These are phyloP conservation scores for Chaetomium globosum DNA, from an alignment of 2,329 filamentous ascomycete genomes.

Conservation along the genomic window DNA sequence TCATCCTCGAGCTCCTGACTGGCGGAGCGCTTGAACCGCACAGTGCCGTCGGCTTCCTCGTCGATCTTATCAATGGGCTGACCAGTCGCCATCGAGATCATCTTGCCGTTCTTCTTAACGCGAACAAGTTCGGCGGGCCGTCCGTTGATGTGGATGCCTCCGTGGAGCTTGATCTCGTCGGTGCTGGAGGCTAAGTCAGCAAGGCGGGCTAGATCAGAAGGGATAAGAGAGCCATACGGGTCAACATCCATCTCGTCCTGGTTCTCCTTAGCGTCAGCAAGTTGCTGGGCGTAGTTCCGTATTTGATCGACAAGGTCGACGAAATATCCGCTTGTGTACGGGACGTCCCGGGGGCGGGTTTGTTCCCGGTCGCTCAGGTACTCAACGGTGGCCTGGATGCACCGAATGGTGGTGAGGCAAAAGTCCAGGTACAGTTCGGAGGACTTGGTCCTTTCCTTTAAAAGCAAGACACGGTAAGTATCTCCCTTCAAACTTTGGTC, in stretches of 20 bases:
- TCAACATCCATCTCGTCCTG: conserved; percentile 62
- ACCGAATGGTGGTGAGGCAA: conserved; percentile 86
- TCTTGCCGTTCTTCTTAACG: conserved; percentile 76
- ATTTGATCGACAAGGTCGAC: conserved; percentile 96
- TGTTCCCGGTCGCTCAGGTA: conserved; percentile 85
- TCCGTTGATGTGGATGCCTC: conserved; percentile 79
- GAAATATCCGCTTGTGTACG: conserved; percentile 95
- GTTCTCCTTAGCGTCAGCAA: conserved; percentile 71
- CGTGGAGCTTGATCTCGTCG: conserved; percentile 78
- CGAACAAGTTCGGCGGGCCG: conserved; percentile 82
- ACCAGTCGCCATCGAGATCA: conserved; percentile 75
- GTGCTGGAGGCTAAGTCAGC: conserved; percentile 40
- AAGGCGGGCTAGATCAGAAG: conserved; percentile 6
- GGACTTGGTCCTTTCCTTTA: conserved; percentile 76
- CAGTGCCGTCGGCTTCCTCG: conserved; percentile 50
- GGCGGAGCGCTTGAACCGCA: conserved; percentile 66
- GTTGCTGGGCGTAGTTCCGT: conserved; percentile 81
- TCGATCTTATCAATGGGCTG: conserved; percentile 61
- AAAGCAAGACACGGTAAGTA: conserved; percentile 70
- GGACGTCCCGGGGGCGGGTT: conserved; percentile 78
- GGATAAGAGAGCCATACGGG: conserved; percentile 50
- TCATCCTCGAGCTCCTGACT: conserved; percentile 74
- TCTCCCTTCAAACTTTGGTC: conserved; percentile 61
- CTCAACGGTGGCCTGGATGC: conserved; percentile 86
- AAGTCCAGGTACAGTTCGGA: conserved; percentile 78